These are phyloP conservation scores for Aphanomyces astaci DNA, from an alignment of 352 stramenopile genomes.

Conservation along the genomic window DNA sequence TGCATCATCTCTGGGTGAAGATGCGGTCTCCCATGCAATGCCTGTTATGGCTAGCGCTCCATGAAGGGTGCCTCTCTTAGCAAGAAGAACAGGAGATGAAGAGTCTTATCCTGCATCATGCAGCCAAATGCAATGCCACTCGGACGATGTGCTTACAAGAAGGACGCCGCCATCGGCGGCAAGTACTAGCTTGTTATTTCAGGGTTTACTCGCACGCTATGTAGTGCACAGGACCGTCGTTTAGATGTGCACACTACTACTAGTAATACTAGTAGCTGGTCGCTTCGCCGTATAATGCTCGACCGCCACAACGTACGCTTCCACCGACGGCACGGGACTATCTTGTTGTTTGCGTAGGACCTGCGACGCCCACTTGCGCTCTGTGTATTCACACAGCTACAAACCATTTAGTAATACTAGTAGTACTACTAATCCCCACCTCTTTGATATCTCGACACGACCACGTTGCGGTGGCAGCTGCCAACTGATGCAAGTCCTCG, in stretches of 20 bases:
- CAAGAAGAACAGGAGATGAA: too few species aligned
- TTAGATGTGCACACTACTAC: slow-evolving; percentile 5
- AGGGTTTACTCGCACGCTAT: neutral
- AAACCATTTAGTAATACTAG: neutral
- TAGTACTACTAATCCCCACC: slow-evolving; percentile 26
- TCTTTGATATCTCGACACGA: slow-evolving; percentile 93
- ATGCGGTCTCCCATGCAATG: too few species aligned
- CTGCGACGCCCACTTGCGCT: slow-evolving; percentile 88
- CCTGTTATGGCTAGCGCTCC: too few species aligned
- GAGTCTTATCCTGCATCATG: too few species aligned
- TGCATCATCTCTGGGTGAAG: too few species aligned
- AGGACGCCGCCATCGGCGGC: too few species aligned
- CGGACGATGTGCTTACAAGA: too few species aligned
- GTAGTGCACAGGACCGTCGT: too few species aligned
- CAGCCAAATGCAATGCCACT: too few species aligned
- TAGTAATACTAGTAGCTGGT: too few species aligned
- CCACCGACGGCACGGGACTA: neutral
- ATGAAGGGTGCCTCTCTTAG: too few species aligned
- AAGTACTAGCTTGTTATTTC: too few species aligned
- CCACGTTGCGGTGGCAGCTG: slow-evolving; percentile 67
- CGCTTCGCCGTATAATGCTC: neutral
- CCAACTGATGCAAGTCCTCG: slow-evolving; percentile 70
- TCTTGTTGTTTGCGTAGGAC: slow-evolving; percentile 64
- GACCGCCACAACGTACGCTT: neutral
- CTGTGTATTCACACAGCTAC: slow-evolving; percentile 89